These are phyloP conservation scores for Rosa lucieae DNA, from an alignment of 306 rosid genomes.

Conservation along the genomic window DNA sequence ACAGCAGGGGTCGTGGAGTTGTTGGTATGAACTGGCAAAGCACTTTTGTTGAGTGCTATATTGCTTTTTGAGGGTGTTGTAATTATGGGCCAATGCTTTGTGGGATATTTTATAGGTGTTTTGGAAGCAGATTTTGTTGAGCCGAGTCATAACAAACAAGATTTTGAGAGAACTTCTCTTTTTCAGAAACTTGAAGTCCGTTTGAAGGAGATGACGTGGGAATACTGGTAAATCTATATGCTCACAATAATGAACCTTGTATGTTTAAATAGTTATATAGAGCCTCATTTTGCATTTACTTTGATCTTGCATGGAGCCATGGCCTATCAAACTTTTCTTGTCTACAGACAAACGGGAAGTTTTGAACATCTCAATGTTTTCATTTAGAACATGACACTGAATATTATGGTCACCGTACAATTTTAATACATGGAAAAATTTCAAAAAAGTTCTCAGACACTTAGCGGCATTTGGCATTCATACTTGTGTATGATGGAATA, in stretches of 20 bases:
- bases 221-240: slow-evolving; percentile 67
- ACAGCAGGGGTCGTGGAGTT: slow-evolving; percentile 84
- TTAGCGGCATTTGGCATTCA: not conserved
- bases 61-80: slow-evolving; percentile 13
- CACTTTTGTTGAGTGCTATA: slow-evolving; percentile 6
- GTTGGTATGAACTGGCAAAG: slow-evolving; percentile 61
- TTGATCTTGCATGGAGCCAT: not conserved
- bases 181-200: slow-evolving; percentile 89
- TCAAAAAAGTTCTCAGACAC: not conserved
- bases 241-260: not conserved
- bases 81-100: slow-evolving; percentile 24
- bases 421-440: not conserved
- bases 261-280: not conserved
- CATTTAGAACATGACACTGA: not conserved
- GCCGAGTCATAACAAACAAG: slow-evolving; percentile 95
- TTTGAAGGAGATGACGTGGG: slow-evolving; percentile 83
- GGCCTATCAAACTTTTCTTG: not conserved
- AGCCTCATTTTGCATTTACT: not conserved
- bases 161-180: slow-evolving; percentile 85
- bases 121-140: slow-evolving; percentile 82
- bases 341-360: not conserved
- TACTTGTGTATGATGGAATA: not conserved
- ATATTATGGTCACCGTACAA: not conserved
- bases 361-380: not conserved
- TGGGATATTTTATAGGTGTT: slow-evolving; percentile 52